Evolutionary conservation across 2,329 filamentous ascomycete species (phyloP).

Genomic region (Venturia carpophila): DNA sequence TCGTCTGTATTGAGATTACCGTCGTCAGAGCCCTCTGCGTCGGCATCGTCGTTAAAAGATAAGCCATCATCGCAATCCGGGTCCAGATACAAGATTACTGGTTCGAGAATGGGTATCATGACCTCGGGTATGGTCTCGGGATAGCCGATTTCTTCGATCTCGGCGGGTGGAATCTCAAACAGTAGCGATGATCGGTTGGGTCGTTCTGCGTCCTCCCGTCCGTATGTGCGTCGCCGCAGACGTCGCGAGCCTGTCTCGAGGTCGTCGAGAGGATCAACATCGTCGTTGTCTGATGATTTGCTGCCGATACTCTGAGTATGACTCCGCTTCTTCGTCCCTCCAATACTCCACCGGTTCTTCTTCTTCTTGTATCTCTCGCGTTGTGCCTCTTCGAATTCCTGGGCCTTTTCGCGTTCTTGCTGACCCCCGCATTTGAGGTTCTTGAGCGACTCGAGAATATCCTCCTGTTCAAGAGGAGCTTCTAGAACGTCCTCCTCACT

Average conservation of each 20-base stretch:
- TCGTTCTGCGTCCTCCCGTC: constrained; percentile 27
- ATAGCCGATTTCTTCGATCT: constrained; percentile 17
- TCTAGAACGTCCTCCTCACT: constrained; percentile 28
- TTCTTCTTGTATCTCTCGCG: constrained; percentile 28
- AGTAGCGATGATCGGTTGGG: constrained; percentile 29
- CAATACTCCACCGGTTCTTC: constrained; percentile 35
- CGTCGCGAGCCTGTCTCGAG: constrained; percentile 33
- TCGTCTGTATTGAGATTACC: not conserved
- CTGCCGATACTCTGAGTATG: constrained; percentile 40
- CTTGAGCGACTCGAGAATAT: constrained; percentile 29
- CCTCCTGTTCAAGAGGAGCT: constrained; percentile 22
- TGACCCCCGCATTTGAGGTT: constrained; percentile 30
- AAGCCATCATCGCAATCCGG: not conserved
- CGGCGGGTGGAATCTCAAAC: constrained; percentile 32
- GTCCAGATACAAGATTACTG: not conserved
- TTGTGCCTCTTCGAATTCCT: constrained; percentile 23
- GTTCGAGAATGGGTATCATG: not conserved
- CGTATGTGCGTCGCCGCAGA: constrained; percentile 36
- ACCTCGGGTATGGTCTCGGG: constrained; percentile 1
- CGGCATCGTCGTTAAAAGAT: constrained; percentile 10
- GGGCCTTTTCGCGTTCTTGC: constrained; percentile 27
- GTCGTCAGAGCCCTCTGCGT: not conserved
- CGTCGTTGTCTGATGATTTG: constrained; percentile 35
- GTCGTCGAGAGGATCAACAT: constrained; percentile 34
- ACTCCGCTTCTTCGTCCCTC: constrained; percentile 38